Conservation (phyloP, 441 rosid species). For the Aquilaria agallochum region DNA sequence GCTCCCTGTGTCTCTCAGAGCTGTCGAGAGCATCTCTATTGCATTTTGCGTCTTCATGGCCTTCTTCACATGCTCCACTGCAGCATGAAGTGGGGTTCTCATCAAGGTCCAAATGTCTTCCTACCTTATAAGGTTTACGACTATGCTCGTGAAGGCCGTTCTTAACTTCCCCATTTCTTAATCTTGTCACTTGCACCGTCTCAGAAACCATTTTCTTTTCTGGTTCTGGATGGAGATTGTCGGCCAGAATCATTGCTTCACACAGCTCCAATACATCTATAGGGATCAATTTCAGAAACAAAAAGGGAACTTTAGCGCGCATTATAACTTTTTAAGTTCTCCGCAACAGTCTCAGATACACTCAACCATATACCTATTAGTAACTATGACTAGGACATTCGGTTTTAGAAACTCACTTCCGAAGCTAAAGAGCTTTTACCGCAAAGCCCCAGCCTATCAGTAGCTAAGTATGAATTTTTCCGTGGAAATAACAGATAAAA, state of each 20-base stretch:
- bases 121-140: constrained; percentile 12
- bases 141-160: constrained; percentile 27
- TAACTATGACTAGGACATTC: too few species aligned
- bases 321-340: too few species aligned
- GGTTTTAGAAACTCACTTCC: too few species aligned
- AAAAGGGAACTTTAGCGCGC: too few species aligned
- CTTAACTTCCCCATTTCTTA: constrained; percentile 37
- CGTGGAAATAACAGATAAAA: too few species aligned
- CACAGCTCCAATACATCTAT: constrained; percentile 13
- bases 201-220: constrained; percentile 52
- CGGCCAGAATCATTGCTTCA: constrained; percentile 19
- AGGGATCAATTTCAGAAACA: too few species aligned
- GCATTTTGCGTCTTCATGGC: constrained; percentile 16
- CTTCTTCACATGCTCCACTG: constrained; percentile 24
- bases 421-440: too few species aligned
- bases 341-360: too few species aligned
- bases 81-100: constrained; percentile 24
- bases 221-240: constrained; percentile 16
- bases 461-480: too few species aligned
- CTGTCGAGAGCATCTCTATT: constrained; percentile 23
- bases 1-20: constrained; percentile 13
- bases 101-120: constrained; percentile 30
- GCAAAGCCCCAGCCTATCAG: too few species aligned
- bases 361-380: too few species aligned
- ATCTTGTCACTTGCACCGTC: constrained; percentile 29